phyloP scores from a whole-genome alignment of 176 grass and related monocot species.

The Carex myosuroides region DNA sequence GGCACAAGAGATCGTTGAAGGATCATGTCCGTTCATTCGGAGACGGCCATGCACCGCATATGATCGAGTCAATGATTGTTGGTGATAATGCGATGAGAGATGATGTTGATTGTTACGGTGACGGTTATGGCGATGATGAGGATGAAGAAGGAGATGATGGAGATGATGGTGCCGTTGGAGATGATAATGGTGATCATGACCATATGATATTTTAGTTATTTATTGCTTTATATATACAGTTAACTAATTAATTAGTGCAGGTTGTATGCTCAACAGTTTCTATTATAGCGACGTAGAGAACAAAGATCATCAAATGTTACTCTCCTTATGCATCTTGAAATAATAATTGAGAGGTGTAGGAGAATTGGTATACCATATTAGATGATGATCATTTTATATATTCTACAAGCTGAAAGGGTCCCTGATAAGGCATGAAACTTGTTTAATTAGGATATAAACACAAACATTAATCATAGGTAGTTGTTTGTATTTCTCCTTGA shows the following conservation, averaged over 20 bases:
- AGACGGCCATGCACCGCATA: slow-evolving; percentile 75
- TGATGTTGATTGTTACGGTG: slow-evolving; percentile 23
- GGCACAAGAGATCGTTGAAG: slow-evolving; percentile 57
- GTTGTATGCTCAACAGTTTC: background rate
- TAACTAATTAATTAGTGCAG: background rate
- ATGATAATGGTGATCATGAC: slow-evolving; percentile 12
- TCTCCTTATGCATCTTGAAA: background rate
- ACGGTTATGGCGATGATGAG: slow-evolving; percentile 3
- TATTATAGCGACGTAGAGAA: background rate
- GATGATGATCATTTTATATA: background rate
- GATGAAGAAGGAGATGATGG: slow-evolving; percentile 15
- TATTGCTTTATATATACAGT: background rate
- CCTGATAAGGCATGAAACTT: background rate
- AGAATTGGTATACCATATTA: background rate
- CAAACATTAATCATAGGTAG: background rate
- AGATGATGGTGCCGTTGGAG: slow-evolving; percentile 2
- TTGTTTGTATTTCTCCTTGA: background rate
- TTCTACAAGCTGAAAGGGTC: background rate
- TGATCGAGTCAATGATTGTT: slow-evolving; percentile 44
- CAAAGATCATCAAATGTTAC: slow-evolving; percentile 4
- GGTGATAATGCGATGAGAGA: slow-evolving; percentile 23
- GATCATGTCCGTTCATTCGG: slow-evolving; percentile 76
- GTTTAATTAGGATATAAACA: slow-evolving; percentile 4
- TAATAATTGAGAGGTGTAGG: background rate
- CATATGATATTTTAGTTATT: slow-evolving; percentile 21